These are phyloP conservation scores for Acanthamoeba royreba DNA, from an alignment of 208 protist species.

Conservation along the genomic window DNA sequence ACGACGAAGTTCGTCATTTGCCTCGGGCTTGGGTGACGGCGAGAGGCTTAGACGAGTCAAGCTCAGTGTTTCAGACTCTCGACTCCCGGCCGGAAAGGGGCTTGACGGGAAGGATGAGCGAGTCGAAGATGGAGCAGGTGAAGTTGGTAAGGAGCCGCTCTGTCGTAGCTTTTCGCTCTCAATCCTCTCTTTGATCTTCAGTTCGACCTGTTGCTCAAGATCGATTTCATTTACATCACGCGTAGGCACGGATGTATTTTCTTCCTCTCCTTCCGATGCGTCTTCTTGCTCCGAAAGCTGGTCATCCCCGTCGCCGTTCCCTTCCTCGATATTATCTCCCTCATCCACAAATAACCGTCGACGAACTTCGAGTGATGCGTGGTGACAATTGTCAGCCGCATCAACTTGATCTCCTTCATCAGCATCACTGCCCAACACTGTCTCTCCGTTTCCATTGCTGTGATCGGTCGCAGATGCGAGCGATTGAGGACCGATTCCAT, in stretches of 20 bases:
- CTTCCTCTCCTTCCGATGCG: background rate
- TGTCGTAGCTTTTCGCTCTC: background rate
- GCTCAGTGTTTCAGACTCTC: background rate
- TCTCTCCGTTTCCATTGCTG: background rate
- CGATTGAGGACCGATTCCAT: too few relatives aligned
- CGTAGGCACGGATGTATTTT: too few relatives aligned
- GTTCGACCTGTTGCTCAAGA: background rate
- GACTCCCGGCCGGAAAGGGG: background rate
- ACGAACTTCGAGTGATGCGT: background rate
- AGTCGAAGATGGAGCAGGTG: too few relatives aligned
- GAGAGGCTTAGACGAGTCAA: background rate
- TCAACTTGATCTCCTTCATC: background rate
- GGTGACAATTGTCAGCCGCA: too few relatives aligned
- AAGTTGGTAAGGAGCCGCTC: background rate
- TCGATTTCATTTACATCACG: too few relatives aligned
- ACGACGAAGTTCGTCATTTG: background rate
- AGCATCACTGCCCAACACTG: background rate
- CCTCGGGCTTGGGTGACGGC: background rate
- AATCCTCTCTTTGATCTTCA: background rate
- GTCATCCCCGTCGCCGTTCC: too few relatives aligned
- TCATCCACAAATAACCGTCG: background rate
- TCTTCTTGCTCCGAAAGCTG: too few relatives aligned
- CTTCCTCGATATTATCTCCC: too few relatives aligned
- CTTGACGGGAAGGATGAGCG: background rate
- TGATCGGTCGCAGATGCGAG: too few relatives aligned